Conservation (phyloP, 2,329 filamentous ascomycete genomes). For the Trichoderma simmonsii region DNA sequence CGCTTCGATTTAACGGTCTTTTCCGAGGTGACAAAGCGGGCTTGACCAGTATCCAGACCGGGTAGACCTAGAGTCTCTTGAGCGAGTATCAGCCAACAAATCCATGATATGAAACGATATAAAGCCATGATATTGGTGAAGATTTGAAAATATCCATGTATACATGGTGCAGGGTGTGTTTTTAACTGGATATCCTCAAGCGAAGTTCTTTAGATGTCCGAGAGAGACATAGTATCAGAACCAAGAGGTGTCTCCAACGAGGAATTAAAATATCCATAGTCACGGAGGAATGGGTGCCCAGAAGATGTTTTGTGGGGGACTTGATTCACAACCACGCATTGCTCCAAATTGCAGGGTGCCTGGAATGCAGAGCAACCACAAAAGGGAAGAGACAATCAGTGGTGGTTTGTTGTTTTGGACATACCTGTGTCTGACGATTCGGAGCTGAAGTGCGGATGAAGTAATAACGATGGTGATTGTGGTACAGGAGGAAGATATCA, state of each 20-base stretch:
- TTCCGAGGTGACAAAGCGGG: background rate
- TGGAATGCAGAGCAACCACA: background rate
- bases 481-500: background rate
- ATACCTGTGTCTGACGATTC: conserved; percentile 15
- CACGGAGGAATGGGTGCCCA: background rate
- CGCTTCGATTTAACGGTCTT: background rate
- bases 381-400: background rate
- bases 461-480: conserved; percentile 4
- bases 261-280: background rate
- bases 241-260: background rate
- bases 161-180: background rate
- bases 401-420: conserved; percentile 2
- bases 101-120: conserved; percentile 7
- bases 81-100: conserved; percentile 21
- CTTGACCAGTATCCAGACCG: background rate
- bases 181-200: background rate
- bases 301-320: background rate
- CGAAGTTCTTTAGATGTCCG: background rate
- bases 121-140: conserved; percentile 20
- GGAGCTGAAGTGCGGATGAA: conserved; percentile 1
- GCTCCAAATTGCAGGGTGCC: background rate
- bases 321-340: conserved; percentile 20
- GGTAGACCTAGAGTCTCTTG: conserved; percentile 7
- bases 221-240: background rate
- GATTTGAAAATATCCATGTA: background rate